Evolutionary conservation across 805 yeast genomes (phyloP).

Genomic region (Cyberlindnera americana): DNA sequence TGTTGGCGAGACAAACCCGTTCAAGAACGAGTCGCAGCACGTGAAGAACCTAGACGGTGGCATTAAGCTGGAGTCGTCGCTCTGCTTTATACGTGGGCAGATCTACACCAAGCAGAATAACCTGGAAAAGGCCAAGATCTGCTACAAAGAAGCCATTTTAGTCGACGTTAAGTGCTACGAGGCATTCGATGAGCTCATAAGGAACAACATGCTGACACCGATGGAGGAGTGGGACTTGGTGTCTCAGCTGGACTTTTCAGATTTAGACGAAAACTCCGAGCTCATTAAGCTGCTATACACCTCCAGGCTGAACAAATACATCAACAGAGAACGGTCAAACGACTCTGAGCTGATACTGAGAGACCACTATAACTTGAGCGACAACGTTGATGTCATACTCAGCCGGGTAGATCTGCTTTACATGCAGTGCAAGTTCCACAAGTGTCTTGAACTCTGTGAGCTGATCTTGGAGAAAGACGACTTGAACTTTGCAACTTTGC

Average conservation of each 20-base stretch:
- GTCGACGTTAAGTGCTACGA: slow-evolving; percentile 92
- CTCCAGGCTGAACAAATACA: slow-evolving; percentile 69
- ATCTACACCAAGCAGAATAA: slow-evolving; percentile 80
- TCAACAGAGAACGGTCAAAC: slow-evolving; percentile 51
- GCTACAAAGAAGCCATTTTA: slow-evolving; percentile 78
- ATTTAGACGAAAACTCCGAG: slow-evolving; percentile 76
- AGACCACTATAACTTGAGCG: slow-evolving; percentile 69
- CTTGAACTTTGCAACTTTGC: slow-evolving; percentile 66
- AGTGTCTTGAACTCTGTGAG: slow-evolving; percentile 75
- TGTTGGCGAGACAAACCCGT: slow-evolving; percentile 80
- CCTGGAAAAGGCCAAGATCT: slow-evolving; percentile 80
- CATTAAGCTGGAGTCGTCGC: slow-evolving; percentile 78
- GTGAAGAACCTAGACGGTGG: slow-evolving; percentile 70
- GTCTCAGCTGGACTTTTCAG: slow-evolving; percentile 59
- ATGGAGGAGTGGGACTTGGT: slow-evolving; percentile 84
- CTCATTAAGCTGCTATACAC: slow-evolving; percentile 74
- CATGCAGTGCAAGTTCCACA: slow-evolving; percentile 73
- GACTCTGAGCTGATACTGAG: slow-evolving; percentile 63
- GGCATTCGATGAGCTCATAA: slow-evolving; percentile 77
- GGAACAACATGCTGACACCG: slow-evolving; percentile 74
- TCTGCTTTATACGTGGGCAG: slow-evolving; percentile 81
- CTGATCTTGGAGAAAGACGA: slow-evolving; percentile 50
- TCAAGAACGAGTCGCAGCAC: slow-evolving; percentile 37
- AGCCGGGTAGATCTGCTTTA: slow-evolving; percentile 68
- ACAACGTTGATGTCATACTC: slow-evolving; percentile 65